Evolutionary conservation across 2,329 filamentous ascomycete species (phyloP), one percentile per base, ranked within the genome.

Genomic region (Coniochaeta hoffmannii): DNA sequence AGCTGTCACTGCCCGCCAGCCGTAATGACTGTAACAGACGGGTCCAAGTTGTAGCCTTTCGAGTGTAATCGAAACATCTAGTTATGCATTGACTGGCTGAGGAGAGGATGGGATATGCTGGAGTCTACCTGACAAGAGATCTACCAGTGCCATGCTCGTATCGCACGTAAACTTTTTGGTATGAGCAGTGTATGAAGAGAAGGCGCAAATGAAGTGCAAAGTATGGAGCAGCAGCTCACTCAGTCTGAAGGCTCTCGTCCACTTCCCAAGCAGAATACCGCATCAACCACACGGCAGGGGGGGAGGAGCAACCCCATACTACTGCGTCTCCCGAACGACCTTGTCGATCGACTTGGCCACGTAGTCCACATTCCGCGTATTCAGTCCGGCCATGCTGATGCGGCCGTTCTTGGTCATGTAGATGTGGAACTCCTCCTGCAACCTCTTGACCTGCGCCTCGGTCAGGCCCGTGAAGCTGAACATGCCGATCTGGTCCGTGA

Each of bases 401-500:
- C 94, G 88, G 22, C 94, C 94, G 68, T 99, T 99, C 83, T 97
- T 97, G 62, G 93, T 97, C 83, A 93, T 92, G 75, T 94, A 94
- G 54, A 94, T 79, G 70, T 94, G 89, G 57, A 78, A 82, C 53
- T 89, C 82, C 58, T 83, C 77, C 53, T 86, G 80, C 59, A 94
- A 75, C 73, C 83, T 85, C 63, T 81, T 63, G 8, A 93, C 89
- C 69, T 94, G 89, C 59, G 81, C 69, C 74, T 91, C 88, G 12
- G 71, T 81, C 69, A 95, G 73, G 12, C 90, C 90, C 1, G 90
- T 95, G 71, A 96, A 99, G 71, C 87, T 93, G 76, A 99, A 99
- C 94, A 99, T 99, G 76, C 94, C 94, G 68, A 99, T 99, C 80
- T 99, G 94, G 66, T 95, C 89, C 15, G 92, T 97, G 70, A 99